A percentile compares a stretch with the other conserved stretches of the same genome.
Conservation (phyloP, 495 filamentous ascomycete genomes). For the Penicillium waksmanii region DNA sequence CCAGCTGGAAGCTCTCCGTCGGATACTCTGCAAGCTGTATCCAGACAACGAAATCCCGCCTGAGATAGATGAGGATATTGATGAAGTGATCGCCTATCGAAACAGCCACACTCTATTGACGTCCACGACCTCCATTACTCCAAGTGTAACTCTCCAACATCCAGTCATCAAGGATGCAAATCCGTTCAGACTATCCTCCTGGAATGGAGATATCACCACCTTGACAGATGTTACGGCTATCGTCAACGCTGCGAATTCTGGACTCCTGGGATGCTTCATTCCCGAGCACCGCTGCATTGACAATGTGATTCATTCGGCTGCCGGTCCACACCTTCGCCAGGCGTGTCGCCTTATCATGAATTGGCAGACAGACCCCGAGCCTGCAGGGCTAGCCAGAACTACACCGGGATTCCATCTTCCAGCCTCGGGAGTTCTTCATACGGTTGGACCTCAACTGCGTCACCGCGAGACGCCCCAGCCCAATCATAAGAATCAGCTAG, state of each 20-base stretch:
- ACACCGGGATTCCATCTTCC: constrained; percentile 31
- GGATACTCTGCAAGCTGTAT: constrained; percentile 18
- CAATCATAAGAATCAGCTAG: constrained; percentile 15
- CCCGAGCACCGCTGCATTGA: constrained; percentile 34
- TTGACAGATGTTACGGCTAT: constrained; percentile 29
- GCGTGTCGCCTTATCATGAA: constrained; percentile 24
- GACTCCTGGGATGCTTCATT: constrained; percentile 28
- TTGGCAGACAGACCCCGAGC: constrained; percentile 18
- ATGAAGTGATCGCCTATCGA: constrained; percentile 21
- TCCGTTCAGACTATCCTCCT: constrained; percentile 12
- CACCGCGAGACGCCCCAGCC: not conserved
- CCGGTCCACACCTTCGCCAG: constrained; percentile 29
- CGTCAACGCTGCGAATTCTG: constrained; percentile 30
- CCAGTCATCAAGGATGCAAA: not conserved
- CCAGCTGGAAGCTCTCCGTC: constrained; percentile 20
- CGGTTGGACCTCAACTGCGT: constrained; percentile 30
- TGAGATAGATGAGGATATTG: constrained; percentile 17
- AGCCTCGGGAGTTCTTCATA: constrained; percentile 26
- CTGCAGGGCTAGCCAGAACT: constrained; percentile 18
- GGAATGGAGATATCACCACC: constrained; percentile 34
- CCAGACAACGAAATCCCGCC: constrained; percentile 9
- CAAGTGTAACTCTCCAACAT: constrained; percentile 1
- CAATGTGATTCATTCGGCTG: constrained; percentile 32
- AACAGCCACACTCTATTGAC: constrained; percentile 22
- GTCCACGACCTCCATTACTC: constrained; percentile 14